Evolutionary conservation across 768 basidiomycete species (phyloP).

Genomic region (Clitopilus passeckerianus): DNA sequence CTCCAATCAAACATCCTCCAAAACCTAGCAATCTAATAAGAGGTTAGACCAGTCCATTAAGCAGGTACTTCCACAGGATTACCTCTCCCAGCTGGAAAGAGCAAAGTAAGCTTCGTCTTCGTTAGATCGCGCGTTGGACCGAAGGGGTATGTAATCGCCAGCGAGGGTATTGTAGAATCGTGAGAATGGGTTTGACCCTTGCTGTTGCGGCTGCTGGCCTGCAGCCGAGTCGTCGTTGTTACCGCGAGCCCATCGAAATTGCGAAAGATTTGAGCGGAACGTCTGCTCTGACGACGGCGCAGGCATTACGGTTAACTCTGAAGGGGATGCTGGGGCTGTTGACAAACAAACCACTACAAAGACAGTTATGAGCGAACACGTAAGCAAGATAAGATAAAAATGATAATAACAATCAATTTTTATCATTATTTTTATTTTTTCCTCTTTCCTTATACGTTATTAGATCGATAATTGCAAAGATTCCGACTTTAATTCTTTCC

Average conservation of each 20-base stretch:
- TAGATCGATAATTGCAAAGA: conserved; percentile 16
- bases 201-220: conserved; percentile 24
- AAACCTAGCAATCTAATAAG: conserved; percentile 78
- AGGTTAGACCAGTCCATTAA: background rate
- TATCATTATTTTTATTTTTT: background rate
- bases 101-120: conserved; percentile 97
- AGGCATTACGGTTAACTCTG: conserved; percentile 8
- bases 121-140: conserved; percentile 76
- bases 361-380: background rate
- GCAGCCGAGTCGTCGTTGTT: conserved; percentile 65
- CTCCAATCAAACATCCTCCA: conserved; percentile 83
- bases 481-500: conserved; percentile 14
- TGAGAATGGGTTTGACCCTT: conserved; percentile 64
- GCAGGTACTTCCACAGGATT: conserved; percentile 9
- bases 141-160: conserved; percentile 83
- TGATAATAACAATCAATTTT: background rate
- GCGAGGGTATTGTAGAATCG: conserved; percentile 85
- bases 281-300: conserved; percentile 48
- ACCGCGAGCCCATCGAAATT: conserved; percentile 84
- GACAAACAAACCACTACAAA: background rate
- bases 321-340: background rate
- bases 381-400: background rate
- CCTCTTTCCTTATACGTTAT: conserved; percentile 1
- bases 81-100: conserved; percentile 92
- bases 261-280: conserved; percentile 72